phyloP scores from a whole-genome alignment of 1,284 basidiomycete genomes.

The Coniferiporia sulphurascens region DNA sequence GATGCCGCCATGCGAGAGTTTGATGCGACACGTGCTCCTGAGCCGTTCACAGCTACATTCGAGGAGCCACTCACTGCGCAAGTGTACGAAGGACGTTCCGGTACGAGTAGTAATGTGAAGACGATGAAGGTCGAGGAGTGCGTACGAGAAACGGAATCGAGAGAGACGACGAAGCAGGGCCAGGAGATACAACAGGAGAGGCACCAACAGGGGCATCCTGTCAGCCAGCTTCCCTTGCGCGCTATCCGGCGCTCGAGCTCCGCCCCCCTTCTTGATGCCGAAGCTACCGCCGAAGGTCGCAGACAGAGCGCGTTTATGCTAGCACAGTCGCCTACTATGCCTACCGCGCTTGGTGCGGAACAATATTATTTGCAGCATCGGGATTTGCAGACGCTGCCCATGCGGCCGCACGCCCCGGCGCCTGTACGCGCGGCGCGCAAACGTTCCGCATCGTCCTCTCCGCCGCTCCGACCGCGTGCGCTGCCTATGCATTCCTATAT shows the following conservation, averaged over 20 bases:
- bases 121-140: not conserved
- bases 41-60: conserved; percentile 57
- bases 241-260: conserved; percentile 50
- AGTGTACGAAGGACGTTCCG: not conserved
- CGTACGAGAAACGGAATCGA: not conserved
- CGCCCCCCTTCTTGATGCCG: conserved; percentile 32
- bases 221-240: conserved; percentile 21
- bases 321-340: conserved; percentile 23
- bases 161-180: not conserved
- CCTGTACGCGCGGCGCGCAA: conserved; percentile 4
- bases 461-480: conserved; percentile 8
- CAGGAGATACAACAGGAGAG: not conserved
- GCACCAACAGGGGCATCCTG: not conserved
- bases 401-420: not conserved
- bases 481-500: not conserved
- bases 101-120: not conserved
- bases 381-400: not conserved
- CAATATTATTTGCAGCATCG: conserved; percentile 24
- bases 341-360: not conserved
- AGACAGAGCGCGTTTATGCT: conserved; percentile 1
- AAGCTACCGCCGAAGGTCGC: conserved; percentile 1
- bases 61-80: conserved; percentile 63
- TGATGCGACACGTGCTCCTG: conserved; percentile 59
- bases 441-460: conserved; percentile 12
- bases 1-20: conserved; percentile 70